Percentiles rank a stretch among this genome's conserved stretches.
These are phyloP conservation scores for Pseudocercospora ulei DNA, from an alignment of 2,329 filamentous ascomycete genomes.

Conservation along the genomic window DNA sequence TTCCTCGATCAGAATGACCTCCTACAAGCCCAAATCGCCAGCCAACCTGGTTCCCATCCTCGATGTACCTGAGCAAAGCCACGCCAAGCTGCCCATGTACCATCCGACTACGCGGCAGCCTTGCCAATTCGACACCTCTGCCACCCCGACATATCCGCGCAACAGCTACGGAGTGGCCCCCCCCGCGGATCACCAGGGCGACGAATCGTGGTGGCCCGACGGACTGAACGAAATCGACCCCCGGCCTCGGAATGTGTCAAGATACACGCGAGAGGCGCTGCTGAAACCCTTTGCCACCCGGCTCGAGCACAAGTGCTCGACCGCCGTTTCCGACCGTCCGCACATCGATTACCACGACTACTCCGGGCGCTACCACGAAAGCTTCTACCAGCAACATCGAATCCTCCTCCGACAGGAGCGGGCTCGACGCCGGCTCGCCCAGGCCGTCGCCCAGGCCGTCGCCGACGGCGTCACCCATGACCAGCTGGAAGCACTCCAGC, in stretches of 20 bases:
- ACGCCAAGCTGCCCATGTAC: neutral
- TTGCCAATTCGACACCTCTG: neutral
- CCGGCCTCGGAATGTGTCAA: neutral
- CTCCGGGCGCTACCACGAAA: neutral
- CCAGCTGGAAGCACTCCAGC: neutral
- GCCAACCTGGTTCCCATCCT: neutral
- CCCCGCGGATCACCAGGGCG: neutral
- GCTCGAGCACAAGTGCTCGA: too few relatives aligned
- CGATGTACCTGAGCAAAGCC: neutral
- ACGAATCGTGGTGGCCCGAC: neutral
- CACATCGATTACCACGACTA: too few relatives aligned
- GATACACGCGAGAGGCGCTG: too few relatives aligned
- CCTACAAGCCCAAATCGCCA: too few relatives aligned
- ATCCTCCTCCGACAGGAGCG: neutral
- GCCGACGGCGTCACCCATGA: neutral
- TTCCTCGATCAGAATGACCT: too few relatives aligned
- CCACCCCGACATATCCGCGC: conserved; percentile 2
- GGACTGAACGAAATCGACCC: neutral
- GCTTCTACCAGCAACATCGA: neutral
- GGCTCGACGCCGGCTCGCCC: neutral
- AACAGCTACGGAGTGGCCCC: neutral
- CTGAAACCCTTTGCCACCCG: neutral
- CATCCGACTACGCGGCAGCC: neutral
- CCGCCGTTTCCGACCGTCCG: too few relatives aligned
- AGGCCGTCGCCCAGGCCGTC: neutral